Percentiles rank a stretch among this genome's conserved stretches.
These are phyloP conservation scores for Cercospora sojina DNA, from an alignment of 2,329 filamentous ascomycete genomes.

Conservation along the genomic window DNA sequence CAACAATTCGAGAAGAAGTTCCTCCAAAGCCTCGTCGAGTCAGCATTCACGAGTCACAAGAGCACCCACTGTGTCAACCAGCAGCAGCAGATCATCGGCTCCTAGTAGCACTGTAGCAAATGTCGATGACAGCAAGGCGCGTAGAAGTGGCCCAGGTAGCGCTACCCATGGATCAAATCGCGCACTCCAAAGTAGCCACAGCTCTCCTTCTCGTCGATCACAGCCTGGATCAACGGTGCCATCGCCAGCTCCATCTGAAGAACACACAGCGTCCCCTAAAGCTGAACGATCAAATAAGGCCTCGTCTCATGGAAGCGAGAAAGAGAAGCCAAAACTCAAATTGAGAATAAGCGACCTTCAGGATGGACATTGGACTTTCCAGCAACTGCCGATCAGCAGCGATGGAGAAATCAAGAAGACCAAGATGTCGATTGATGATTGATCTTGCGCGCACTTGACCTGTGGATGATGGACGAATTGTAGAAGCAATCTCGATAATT, in stretches of 20 bases:
- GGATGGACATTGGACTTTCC: background rate
- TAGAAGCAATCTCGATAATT: background rate
- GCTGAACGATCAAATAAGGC: background rate
- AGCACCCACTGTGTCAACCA: background rate
- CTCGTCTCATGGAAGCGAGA: background rate
- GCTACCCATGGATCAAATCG: background rate
- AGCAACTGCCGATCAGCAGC: background rate
- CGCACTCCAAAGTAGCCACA: background rate
- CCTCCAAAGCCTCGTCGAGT: background rate
- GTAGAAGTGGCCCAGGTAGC: background rate
- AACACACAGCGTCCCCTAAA: background rate
- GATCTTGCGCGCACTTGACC: background rate
- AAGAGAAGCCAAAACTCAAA: background rate
- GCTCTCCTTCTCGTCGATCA: background rate
- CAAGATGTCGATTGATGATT: background rate
- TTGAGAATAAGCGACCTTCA: background rate
- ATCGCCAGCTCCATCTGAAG: background rate
- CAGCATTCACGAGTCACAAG: background rate
- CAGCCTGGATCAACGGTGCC: background rate
- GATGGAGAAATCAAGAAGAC: background rate
- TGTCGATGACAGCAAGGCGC: background rate
- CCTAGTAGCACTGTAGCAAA: background rate
- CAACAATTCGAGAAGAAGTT: background rate
- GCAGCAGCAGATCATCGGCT: background rate
- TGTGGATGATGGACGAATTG: background rate